phyloP scores from a whole-genome alignment of 1,284 basidiomycete genomes.

The Boletus semigastroideus region DNA sequence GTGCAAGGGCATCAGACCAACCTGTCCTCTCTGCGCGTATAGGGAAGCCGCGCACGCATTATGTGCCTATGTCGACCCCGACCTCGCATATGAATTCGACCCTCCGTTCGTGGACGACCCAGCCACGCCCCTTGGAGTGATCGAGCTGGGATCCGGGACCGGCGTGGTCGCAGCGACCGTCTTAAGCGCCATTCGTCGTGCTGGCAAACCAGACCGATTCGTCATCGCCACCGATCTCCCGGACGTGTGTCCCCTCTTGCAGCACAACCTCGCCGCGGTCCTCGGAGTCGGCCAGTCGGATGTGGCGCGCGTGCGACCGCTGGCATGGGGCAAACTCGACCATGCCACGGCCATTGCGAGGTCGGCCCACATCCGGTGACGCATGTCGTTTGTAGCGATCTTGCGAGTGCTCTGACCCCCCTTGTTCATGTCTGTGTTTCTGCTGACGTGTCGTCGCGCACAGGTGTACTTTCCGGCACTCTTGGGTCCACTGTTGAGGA shows the following conservation, averaged over 20 bases:
- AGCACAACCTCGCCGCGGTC: constrained; percentile 57
- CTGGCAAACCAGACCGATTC: constrained; percentile 25
- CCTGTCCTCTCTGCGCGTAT: neutral
- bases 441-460: neutral
- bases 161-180: constrained; percentile 54
- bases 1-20: constrained; percentile 1
- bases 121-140: constrained; percentile 17
- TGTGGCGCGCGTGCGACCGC: constrained; percentile 44
- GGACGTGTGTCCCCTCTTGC: constrained; percentile 63
- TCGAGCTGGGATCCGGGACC: constrained; percentile 75
- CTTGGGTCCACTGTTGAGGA: constrained; percentile 66
- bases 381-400: constrained; percentile 73
- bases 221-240: constrained; percentile 70
- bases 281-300: neutral
- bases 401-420: constrained; percentile 48
- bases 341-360: constrained; percentile 45
- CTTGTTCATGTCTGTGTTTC: neutral
- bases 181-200: constrained; percentile 29
- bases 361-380: constrained; percentile 44
- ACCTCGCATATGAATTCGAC: constrained; percentile 51
- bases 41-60: constrained; percentile 77
- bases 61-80: constrained; percentile 51
- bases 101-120: constrained; percentile 46
- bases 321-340: constrained; percentile 63
- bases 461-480: constrained; percentile 79